Evolutionary conservation across 73 alveolate genomes (phyloP).

Genomic region (Tetrahymena malaccensis): DNA sequence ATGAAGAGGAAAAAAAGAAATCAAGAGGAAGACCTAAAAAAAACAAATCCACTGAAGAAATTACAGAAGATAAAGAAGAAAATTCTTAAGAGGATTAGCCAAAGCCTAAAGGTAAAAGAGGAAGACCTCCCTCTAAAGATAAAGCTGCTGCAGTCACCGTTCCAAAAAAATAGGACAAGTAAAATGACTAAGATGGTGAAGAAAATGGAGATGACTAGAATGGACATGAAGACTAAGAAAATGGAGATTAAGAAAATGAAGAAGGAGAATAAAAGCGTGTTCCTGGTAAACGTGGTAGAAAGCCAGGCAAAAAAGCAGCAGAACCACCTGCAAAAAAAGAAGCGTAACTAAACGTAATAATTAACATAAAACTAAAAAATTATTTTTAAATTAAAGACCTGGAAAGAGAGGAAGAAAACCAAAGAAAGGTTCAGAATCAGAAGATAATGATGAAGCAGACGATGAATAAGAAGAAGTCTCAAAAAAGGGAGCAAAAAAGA

Average conservation of each 20-base stretch:
- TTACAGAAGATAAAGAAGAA: background rate
- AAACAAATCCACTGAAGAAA: background rate
- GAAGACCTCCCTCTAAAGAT: background rate
- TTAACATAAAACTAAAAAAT: background rate
- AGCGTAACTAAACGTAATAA: background rate
- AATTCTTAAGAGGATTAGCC: background rate
- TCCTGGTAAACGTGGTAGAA: background rate
- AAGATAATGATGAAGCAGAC: conserved; percentile 13
- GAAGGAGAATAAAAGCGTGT: background rate
- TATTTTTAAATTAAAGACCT: conserved; percentile 1
- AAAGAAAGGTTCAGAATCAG: background rate
- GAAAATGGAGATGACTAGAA: background rate
- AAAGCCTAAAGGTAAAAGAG: background rate
- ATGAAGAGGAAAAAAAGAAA: background rate
- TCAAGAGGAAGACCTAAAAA: background rate
- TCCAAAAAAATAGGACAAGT: background rate
- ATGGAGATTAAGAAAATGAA: background rate
- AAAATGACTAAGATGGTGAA: background rate
- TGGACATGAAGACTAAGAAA: background rate
- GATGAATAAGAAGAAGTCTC: conserved; percentile 41
- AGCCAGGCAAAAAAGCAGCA: background rate
- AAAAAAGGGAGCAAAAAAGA: conserved; percentile 24
- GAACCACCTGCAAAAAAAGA: background rate
- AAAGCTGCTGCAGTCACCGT: background rate
- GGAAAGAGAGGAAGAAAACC: background rate